Conservation (phyloP, 805 yeast genomes). For the Vanderwaltozyma polyspora region DNA sequence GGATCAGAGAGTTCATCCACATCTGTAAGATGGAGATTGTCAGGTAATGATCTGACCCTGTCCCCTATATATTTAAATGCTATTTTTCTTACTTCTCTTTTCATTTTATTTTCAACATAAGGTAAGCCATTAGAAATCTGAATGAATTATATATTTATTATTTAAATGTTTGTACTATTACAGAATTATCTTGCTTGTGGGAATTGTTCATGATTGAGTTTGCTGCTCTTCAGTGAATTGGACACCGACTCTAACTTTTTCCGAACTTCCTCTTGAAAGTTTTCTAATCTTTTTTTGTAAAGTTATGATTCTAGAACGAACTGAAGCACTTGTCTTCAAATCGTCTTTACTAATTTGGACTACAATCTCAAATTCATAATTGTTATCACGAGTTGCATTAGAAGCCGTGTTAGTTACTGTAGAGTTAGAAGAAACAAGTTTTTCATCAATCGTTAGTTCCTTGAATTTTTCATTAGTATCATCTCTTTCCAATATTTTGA, state of each 20-base stretch:
- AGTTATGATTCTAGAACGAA: constrained; percentile 45
- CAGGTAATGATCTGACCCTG: too few relatives aligned
- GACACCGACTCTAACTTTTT: constrained; percentile 42
- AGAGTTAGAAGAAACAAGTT: not conserved
- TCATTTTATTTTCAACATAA: too few relatives aligned
- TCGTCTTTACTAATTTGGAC: constrained; percentile 41
- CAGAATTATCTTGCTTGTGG: too few relatives aligned
- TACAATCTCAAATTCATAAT: constrained; percentile 27
- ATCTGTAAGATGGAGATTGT: too few relatives aligned
- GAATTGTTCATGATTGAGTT: too few relatives aligned
- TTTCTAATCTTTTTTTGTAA: constrained; percentile 52
- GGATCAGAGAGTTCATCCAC: too few relatives aligned
- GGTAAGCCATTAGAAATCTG: too few relatives aligned
- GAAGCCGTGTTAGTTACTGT: not conserved
- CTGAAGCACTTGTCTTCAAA: constrained; percentile 47
- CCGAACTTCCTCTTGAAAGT: constrained; percentile 38
- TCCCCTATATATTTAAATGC: too few relatives aligned
- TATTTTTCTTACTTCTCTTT: too few relatives aligned
- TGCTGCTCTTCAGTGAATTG: constrained; percentile 29
- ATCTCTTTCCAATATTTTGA: constrained; percentile 2
- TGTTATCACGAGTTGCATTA: not conserved
- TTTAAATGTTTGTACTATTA: too few relatives aligned
- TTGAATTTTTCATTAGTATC: not conserved
- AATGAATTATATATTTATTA: too few relatives aligned
- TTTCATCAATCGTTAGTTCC: constrained; percentile 3